Evolutionary conservation across 305 asterid genomes (phyloP), one percentile per base, ranked within the genome.

Genomic region (Fraxinus floribunda): DNA sequence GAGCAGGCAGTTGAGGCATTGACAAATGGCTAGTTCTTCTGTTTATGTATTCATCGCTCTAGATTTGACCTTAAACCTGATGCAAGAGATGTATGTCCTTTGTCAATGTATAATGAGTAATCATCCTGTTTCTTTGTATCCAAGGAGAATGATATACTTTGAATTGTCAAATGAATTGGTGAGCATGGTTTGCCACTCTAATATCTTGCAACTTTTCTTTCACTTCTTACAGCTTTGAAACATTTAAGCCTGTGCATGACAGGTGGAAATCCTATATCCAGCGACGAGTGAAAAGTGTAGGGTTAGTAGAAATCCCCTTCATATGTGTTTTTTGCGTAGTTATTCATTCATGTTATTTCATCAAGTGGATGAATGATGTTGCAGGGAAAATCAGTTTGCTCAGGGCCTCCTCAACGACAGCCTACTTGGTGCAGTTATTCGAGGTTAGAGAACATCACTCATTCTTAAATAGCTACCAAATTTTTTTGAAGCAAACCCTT

Each of bases 381-480:
- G 89, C 97, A 94, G 99, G 94, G 91, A 92, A 87, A 92, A 94
- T 82, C 93, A 92, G 83, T 55, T 93, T 85, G 89, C 94, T 30
- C 93, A 91, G 85, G 87, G 90, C 81, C 88, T 95, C 84, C 93
- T 93, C 78, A 91, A 88, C 79, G 96, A 91, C 9, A 95, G 91
- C 83, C 86, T 94, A 16, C 97, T 94, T 29, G 99, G 98, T 76
- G 94, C 99, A 77, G 76, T 90, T 76, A 89, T 95, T 83, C 87
- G 88, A 88, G 99, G 99, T 92, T 71, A 26, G 89, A 44, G 74
- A 78, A 77, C 79, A 49, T 73, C 24, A 41, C 70, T 83, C 80
- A 77, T 81, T 49, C 79, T 84, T 78, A 20, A 44, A 20, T 26
- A 3, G 11, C 36, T 78, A 11, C 64, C n/a, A 72, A 3, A 71